A percentile compares a stretch with the other conserved stretches of the same genome.
These are phyloP conservation scores for Aspergillus floridensis DNA, from an alignment of 2,329 filamentous ascomycete species.

Conservation along the genomic window DNA sequence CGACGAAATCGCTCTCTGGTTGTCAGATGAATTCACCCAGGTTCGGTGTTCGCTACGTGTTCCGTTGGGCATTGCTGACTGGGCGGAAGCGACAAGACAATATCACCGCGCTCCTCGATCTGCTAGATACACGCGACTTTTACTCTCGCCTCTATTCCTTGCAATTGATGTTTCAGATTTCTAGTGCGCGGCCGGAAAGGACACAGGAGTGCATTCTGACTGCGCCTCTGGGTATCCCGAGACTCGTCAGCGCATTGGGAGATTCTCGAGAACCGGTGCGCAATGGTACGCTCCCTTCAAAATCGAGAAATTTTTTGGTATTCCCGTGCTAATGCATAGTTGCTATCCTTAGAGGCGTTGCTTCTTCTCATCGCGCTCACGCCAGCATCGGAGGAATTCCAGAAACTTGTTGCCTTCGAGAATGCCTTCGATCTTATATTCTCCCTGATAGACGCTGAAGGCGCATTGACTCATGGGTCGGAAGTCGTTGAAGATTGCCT, in stretches of 20 bases:
- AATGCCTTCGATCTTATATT: slow-evolving; percentile 89
- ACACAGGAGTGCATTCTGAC: slow-evolving; percentile 93
- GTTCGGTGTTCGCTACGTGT: slow-evolving; percentile 40
- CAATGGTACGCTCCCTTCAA: slow-evolving; percentile 54
- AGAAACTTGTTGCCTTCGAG: slow-evolving; percentile 94
- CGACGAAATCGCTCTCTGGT: slow-evolving; percentile 91
- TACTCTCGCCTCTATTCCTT: slow-evolving; percentile 88
- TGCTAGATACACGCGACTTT: slow-evolving; percentile 83
- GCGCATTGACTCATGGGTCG: slow-evolving; percentile 76
- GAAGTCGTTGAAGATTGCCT: slow-evolving; percentile 90
- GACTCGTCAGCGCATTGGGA: slow-evolving; percentile 78
- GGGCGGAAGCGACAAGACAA: slow-evolving; percentile 79
- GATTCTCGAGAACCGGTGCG: slow-evolving; percentile 83
- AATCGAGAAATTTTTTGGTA: not conserved
- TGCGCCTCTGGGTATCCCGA: slow-evolving; percentile 81
- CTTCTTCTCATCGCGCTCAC: slow-evolving; percentile 86
- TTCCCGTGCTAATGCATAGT: slow-evolving; percentile 14
- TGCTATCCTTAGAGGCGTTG: slow-evolving; percentile 61
- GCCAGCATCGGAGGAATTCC: slow-evolving; percentile 79
- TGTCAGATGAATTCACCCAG: slow-evolving; percentile 97
- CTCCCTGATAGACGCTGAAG: slow-evolving; percentile 75
- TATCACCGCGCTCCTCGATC: slow-evolving; percentile 82
- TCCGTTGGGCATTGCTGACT: slow-evolving; percentile 46
- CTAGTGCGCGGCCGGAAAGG: slow-evolving; percentile 79
- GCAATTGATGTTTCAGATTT: slow-evolving; percentile 83